phyloP scores from a whole-genome alignment of 495 filamentous ascomycete species.

The Astrothelium macrocarpum region DNA sequence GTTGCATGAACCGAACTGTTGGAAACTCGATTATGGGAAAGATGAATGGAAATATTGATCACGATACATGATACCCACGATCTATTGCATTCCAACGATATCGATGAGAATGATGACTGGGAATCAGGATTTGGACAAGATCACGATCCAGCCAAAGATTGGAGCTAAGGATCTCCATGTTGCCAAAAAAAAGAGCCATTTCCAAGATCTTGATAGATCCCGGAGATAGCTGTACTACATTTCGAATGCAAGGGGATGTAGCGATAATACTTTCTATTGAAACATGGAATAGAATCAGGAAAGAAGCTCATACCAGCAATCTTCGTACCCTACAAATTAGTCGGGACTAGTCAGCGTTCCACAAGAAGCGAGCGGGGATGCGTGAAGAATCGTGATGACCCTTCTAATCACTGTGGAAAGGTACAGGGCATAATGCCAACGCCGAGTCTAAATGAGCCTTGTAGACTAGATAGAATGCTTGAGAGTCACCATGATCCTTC shows the following conservation, averaged over 20 bases:
- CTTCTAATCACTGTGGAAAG: too few relatives aligned
- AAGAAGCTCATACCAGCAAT: too few relatives aligned
- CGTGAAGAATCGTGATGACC: too few relatives aligned
- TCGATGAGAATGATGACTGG: background rate
- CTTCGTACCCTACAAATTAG: too few relatives aligned
- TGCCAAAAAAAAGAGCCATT: background rate
- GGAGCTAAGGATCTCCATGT: background rate
- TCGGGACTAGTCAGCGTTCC: too few relatives aligned
- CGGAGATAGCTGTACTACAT: background rate
- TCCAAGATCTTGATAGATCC: background rate
- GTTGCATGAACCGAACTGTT: background rate
- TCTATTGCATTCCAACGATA: constrained; percentile 1
- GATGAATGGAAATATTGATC: background rate
- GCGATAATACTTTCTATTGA: too few relatives aligned
- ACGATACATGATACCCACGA: background rate
- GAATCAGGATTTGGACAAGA: background rate
- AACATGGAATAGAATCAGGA: too few relatives aligned
- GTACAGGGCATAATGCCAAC: too few relatives aligned
- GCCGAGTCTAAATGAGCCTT: too few relatives aligned
- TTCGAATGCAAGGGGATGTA: background rate
- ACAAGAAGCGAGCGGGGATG: too few relatives aligned
- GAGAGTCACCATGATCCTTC: too few relatives aligned
- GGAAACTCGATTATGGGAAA: background rate
- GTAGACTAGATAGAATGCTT: too few relatives aligned
- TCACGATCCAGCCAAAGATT: background rate